phyloP scores from a whole-genome alignment of 2,329 filamentous ascomycete species.

The Monosporascus sp. region DNA sequence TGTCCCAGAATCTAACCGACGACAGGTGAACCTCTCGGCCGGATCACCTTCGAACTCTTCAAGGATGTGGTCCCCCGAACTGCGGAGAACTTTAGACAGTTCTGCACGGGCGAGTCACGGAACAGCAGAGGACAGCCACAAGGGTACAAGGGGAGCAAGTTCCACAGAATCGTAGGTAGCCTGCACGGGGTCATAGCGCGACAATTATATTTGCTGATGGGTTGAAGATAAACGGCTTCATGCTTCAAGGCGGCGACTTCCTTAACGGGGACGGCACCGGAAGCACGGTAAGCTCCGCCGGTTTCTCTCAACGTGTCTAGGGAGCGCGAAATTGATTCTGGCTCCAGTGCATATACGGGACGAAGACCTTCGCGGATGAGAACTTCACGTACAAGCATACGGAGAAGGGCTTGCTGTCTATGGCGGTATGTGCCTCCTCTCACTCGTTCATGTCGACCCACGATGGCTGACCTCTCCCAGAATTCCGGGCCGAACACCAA shows the following conservation, averaged over 20 bases:
- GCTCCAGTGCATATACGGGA: conserved; percentile 70
- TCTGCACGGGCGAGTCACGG: conserved; percentile 91
- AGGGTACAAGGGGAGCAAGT: conserved; percentile 92
- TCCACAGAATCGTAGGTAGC: conserved; percentile 77
- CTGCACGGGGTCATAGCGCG: neutral
- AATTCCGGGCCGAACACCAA: conserved; percentile 91
- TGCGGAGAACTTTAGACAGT: conserved; percentile 94
- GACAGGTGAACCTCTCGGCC: conserved; percentile 76
- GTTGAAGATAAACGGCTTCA: conserved; percentile 82
- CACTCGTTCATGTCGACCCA: neutral
- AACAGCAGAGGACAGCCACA: conserved; percentile 71
- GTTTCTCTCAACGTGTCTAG: neutral
- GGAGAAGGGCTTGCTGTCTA: conserved; percentile 74
- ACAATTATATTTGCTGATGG: conserved; percentile 2
- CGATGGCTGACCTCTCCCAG: conserved; percentile 34
- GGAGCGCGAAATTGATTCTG: neutral
- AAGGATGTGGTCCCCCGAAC: conserved; percentile 78
- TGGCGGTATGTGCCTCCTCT: conserved; percentile 68
- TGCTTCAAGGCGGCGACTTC: conserved; percentile 97
- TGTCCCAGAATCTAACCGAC: conserved; percentile 3
- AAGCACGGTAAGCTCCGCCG: conserved; percentile 43
- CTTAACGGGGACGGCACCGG: conserved; percentile 90
- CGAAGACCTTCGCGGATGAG: conserved; percentile 81
- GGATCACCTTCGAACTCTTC: conserved; percentile 88
- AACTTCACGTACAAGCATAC: conserved; percentile 81